Conservation (phyloP, 257 asterid genomes). For the Schizonepeta tenuifolia region DNA sequence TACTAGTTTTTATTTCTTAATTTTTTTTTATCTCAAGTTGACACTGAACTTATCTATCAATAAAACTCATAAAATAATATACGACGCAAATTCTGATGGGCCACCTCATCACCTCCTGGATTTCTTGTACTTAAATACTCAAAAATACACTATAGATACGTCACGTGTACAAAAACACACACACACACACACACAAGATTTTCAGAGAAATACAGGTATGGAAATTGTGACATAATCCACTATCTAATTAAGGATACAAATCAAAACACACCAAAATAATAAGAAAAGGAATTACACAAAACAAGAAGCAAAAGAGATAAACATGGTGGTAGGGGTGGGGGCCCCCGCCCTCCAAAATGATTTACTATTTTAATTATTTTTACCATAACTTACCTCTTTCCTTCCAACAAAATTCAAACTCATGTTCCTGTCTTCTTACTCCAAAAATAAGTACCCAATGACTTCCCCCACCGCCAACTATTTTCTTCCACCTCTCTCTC, state of each 20-base stretch:
- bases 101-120: not conserved
- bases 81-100: not conserved
- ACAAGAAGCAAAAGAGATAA: constrained; percentile 28
- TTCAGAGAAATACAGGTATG: not conserved
- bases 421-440: constrained; percentile 48
- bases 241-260: not conserved
- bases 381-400: constrained; percentile 33
- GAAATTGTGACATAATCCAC: constrained; percentile 21
- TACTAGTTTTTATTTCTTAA: too few relatives aligned
- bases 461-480: constrained; percentile 40
- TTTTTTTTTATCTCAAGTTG: too few relatives aligned
- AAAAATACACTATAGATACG: not conserved
- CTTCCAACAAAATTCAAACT: constrained; percentile 31
- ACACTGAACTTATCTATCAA: too few relatives aligned
- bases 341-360: constrained; percentile 8
- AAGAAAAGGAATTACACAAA: not conserved
- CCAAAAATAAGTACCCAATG: constrained; percentile 35
- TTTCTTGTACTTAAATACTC: not conserved
- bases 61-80: too few relatives aligned
- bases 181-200: not conserved
- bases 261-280: not conserved
- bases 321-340: constrained; percentile 29
- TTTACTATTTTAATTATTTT: not conserved
- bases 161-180: not conserved
- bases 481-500: constrained; percentile 35